Evolutionary conservation across 1,284 basidiomycete species (phyloP).

Genomic region (Fomitopsis pinicola): DNA sequence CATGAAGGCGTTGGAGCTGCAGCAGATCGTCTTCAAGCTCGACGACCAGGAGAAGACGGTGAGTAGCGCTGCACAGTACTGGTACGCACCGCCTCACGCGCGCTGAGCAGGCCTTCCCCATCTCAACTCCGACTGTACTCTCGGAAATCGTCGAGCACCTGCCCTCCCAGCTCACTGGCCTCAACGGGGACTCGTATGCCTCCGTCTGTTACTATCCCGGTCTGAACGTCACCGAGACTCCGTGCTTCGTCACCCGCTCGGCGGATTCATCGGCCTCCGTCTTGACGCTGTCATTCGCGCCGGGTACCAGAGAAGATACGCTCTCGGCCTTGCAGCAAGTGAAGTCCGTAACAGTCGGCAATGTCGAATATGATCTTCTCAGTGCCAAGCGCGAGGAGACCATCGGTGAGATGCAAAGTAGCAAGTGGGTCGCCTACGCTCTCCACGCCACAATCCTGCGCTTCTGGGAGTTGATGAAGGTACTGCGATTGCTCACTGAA

Average conservation of each 20-base stretch:
- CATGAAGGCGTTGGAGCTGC: constrained; percentile 50
- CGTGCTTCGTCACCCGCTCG: constrained; percentile 40
- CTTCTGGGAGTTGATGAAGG: constrained; percentile 86
- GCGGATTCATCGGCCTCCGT: constrained; percentile 37
- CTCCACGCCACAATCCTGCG: constrained; percentile 74
- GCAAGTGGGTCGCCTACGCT: constrained; percentile 87
- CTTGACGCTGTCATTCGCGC: constrained; percentile 56
- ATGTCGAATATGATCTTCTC: constrained; percentile 40
- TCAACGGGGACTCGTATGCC: constrained; percentile 33
- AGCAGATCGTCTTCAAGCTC: constrained; percentile 59
- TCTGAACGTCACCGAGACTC: constrained; percentile 18
- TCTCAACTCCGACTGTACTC: constrained; percentile 28
- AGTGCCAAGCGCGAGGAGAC: constrained; percentile 37
- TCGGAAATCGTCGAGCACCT: constrained; percentile 47
- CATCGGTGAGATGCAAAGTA: constrained; percentile 65
- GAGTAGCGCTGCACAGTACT: constrained; percentile 13
- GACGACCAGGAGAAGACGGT: constrained; percentile 36
- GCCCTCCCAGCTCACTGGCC: constrained; percentile 35
- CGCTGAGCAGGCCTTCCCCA: constrained; percentile 11
- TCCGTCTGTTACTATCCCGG: constrained; percentile 25
- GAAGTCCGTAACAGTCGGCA: constrained; percentile 33
- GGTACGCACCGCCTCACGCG: not conserved
- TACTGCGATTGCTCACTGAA: constrained; percentile 27
- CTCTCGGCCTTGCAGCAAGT: constrained; percentile 39
- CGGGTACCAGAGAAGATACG: constrained; percentile 49